Evolutionary conservation across 345 rosid genomes (phyloP).

Genomic region (Alliaria petiolata): DNA sequence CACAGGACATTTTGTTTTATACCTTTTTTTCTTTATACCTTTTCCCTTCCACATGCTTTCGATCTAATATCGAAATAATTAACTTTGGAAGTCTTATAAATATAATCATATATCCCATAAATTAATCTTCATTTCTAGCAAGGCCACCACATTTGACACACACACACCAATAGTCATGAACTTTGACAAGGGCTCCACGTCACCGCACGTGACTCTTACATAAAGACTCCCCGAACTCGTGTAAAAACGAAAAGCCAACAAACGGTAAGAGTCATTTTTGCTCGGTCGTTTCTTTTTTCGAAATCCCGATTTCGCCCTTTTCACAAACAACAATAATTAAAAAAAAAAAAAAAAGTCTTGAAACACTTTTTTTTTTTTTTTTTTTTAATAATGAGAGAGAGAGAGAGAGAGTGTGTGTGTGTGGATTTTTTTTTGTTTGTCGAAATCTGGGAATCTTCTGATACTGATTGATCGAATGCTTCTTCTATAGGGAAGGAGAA

Average conservation of each 20-base stretch:
- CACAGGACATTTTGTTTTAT: no score
- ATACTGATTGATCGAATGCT: constrained; percentile 30
- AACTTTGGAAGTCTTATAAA: no score
- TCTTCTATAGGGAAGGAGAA: not conserved
- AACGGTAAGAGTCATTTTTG: constrained; percentile 17
- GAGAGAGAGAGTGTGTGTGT: not conserved
- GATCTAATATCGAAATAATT: no score
- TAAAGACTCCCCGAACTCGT: constrained; percentile 7
- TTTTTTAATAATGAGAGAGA: not conserved
- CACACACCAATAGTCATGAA: not conserved
- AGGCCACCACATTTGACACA: not conserved
- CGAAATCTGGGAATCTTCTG: constrained; percentile 28
- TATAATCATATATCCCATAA: not conserved
- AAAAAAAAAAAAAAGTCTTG: not conserved
- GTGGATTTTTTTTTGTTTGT: constrained; percentile 16
- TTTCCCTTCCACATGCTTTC: no score
- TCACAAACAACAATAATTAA: not conserved
- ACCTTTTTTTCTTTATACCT: no score
- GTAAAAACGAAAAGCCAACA: not conserved
- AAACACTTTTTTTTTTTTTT: not conserved
- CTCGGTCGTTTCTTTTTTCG: not conserved
- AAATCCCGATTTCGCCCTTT: constrained; percentile 1
- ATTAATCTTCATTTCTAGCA: not conserved
- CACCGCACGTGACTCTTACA: constrained; percentile 12
- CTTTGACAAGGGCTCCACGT: not conserved